These are phyloP conservation scores for Fraxinus cuspidata DNA, from an alignment of 257 asterid species.

Conservation along the genomic window DNA sequence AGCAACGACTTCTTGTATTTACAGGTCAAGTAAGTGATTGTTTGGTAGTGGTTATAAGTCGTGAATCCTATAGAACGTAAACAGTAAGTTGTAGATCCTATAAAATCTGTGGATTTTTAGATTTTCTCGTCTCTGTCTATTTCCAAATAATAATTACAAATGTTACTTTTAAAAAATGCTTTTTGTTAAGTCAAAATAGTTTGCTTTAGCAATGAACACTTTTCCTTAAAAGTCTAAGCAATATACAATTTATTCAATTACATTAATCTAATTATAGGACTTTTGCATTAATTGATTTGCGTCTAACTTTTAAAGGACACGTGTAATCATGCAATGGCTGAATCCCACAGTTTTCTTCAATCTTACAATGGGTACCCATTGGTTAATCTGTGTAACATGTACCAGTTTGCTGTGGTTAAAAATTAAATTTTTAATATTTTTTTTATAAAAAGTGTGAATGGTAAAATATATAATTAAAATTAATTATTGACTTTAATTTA, in stretches of 20 bases:
- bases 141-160: not conserved
- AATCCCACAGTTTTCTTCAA: not conserved
- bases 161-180: not conserved
- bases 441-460: no score
- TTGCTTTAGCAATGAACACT: not conserved
- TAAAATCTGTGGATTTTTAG: not conserved
- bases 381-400: not conserved
- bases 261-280: not conserved
- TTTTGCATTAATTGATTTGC: not conserved
- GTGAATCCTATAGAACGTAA: no score
- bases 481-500: no score
- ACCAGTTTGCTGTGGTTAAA: not conserved
- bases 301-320: not conserved
- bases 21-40: conserved; percentile 71
- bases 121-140: not conserved
- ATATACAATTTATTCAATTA: not conserved
- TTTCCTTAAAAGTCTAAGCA: not conserved
- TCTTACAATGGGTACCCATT: conserved; percentile 15
- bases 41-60: not conserved
- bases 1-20: conserved; percentile 80
- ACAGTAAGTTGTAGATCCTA: not conserved
- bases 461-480: no score
- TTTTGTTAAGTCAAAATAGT: not conserved
- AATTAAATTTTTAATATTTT: no score
- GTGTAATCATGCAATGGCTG: not conserved